phyloP scores from a whole-genome alignment of 108 stramenopile genomes.

The Fragilaria radians region DNA sequence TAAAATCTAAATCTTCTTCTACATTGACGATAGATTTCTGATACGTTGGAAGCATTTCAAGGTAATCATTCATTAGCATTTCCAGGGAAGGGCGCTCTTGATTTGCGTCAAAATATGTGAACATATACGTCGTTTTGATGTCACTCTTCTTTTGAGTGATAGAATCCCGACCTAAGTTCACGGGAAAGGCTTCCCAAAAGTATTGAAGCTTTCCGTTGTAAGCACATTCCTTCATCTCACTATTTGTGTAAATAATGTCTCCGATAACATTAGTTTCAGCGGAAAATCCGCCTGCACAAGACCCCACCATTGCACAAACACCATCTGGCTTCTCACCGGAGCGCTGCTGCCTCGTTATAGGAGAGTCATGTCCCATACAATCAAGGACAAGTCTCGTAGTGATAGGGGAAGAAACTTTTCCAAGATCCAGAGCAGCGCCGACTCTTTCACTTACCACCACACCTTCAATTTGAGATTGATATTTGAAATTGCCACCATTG shows the following conservation, averaged over 20 bases:
- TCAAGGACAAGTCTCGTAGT: slow-evolving; percentile 84
- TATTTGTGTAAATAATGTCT: slow-evolving; percentile 92
- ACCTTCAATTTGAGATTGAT: slow-evolving; percentile 54
- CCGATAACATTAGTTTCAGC: slow-evolving; percentile 65
- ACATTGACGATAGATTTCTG: slow-evolving; percentile 68
- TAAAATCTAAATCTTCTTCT: slow-evolving; percentile 72
- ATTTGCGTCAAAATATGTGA: slow-evolving; percentile 89
- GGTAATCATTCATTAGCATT: slow-evolving; percentile 88
- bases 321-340: slow-evolving; percentile 82
- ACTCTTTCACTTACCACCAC: slow-evolving; percentile 58
- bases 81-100: slow-evolving; percentile 61
- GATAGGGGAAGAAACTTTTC: slow-evolving; percentile 50
- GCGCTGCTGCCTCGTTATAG: slow-evolving; percentile 81
- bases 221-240: slow-evolving; percentile 59
- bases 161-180: slow-evolving; percentile 75
- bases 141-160: slow-evolving; percentile 55
- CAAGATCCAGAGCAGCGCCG: slow-evolving; percentile 71
- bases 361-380: slow-evolving; percentile 91
- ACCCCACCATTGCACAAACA: slow-evolving; percentile 85
- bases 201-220: slow-evolving; percentile 72
- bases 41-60: slow-evolving; percentile 82
- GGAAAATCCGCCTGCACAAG: slow-evolving; percentile 80
- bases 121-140: slow-evolving; percentile 83
- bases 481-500: slow-evolving; percentile 54
- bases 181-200: slow-evolving; percentile 97